Percentiles rank a stretch among this genome's conserved stretches.
These are phyloP conservation scores for Perilla frutescens DNA, from an alignment of 257 asterid species.

Conservation along the genomic window DNA sequence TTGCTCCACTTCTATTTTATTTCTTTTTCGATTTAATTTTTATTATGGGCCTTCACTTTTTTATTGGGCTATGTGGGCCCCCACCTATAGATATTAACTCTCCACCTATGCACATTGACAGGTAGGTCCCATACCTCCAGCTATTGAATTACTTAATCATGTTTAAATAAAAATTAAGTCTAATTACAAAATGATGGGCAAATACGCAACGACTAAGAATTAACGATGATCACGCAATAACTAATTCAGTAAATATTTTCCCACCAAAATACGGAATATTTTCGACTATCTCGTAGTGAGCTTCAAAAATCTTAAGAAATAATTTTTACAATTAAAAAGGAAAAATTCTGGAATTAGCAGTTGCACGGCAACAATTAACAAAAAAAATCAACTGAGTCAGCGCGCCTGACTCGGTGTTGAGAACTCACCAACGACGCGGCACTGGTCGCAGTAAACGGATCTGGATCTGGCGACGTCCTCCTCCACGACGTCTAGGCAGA, in stretches of 20 bases:
- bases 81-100: slow-evolving; percentile 13
- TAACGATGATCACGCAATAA: background rate
- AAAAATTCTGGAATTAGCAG: background rate
- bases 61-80: background rate
- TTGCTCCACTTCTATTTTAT: background rate
- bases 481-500: slow-evolving; percentile 82
- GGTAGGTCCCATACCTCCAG: slow-evolving; percentile 28
- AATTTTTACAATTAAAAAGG: background rate
- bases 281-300: background rate
- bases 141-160: background rate
- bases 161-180: too few species aligned
- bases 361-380: background rate
- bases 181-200: too few species aligned
- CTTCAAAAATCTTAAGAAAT: background rate
- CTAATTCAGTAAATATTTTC: slow-evolving; percentile 7
- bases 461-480: slow-evolving; percentile 95
- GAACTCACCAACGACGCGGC: slow-evolving; percentile 98
- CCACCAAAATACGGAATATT: background rate
- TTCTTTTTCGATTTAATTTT: background rate
- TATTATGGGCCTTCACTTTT: background rate
- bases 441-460: slow-evolving; percentile 95
- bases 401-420: slow-evolving; percentile 41
- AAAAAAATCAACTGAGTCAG: slow-evolving; percentile 34
- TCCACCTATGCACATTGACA: slow-evolving; percentile 23
- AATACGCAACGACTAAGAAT: background rate